Evolutionary conservation across 164 flowering plant species (phyloP).

Genomic region (Vitis labrusca): DNA sequence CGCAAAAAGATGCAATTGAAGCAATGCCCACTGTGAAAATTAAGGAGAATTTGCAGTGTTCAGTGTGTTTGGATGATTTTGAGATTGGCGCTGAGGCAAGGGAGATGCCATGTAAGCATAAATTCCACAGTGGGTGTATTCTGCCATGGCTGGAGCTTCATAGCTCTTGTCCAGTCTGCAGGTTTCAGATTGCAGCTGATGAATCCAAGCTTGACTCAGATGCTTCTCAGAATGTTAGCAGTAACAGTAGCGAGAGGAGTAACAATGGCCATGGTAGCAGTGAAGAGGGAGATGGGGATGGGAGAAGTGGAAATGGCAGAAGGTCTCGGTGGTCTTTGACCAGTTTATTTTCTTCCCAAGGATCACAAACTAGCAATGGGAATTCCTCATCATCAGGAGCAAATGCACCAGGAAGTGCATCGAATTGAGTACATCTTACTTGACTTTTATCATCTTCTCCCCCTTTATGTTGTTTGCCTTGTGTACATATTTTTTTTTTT

Average conservation of each 20-base stretch:
- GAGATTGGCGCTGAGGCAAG: conserved; percentile 63
- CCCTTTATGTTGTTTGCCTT: conserved; percentile 9
- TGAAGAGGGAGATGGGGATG: conserved; percentile 32
- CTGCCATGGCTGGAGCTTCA: conserved; percentile 87
- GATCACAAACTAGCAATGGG: conserved; percentile 32
- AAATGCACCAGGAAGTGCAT: conserved; percentile 17
- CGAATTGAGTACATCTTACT: conserved; percentile 27
- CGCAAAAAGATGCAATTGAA: conserved; percentile 71
- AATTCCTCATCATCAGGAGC: conserved; percentile 31
- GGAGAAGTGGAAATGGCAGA: conserved; percentile 37
- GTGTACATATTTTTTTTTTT: conserved; percentile 21
- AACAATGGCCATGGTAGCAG: conserved; percentile 9
- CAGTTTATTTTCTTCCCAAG: conserved; percentile 50
- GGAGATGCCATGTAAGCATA: conserved; percentile 93
- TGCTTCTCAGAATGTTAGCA: conserved; percentile 21
- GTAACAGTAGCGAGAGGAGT: conserved; percentile 3
- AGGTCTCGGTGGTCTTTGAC: conserved; percentile 62
- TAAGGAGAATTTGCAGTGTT: conserved; percentile 51
- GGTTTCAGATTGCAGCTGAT: conserved; percentile 70
- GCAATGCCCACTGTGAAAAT: conserved; percentile 69
- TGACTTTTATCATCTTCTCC: neutral
- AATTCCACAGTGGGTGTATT: conserved; percentile 69
- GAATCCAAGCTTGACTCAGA: conserved; percentile 48
- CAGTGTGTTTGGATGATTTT: conserved; percentile 83
- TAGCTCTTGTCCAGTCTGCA: conserved; percentile 88